Base-by-base conservation (phyloP, 805 yeast genomes). In the Candida dajiaensis region DNA sequence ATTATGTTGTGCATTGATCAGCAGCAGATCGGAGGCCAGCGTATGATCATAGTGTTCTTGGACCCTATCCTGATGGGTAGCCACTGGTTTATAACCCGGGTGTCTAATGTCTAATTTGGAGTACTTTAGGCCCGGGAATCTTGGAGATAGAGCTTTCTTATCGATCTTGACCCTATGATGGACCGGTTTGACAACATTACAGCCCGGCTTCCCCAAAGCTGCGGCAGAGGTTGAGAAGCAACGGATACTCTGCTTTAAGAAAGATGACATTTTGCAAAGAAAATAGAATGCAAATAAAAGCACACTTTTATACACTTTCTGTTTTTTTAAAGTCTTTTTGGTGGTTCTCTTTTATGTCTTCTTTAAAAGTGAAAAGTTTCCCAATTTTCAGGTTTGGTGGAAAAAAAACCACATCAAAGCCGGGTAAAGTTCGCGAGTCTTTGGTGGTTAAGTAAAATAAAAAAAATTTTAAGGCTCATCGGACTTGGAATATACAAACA, bases 101-200 rank as follows among this genome's bases (percentile, higher is more conserved):
- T 95, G 82, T 61, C 85, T 77, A 50, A 89, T 79, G 65, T 89
- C 96, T 58, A 80, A 78, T 54, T 83, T 81, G 25, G 83, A 78
- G 42, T 74, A 67, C 51, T 85, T 77, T 48, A 87, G 67, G 36
- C 80, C 85, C 44, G 85, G 80, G 65, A 82, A 85, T 50, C 83
- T 73, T 47, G 92, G 89, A 33, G 90, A 83, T 42, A 92, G 75
- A 45, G 78, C 77, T 35, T 80, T 69, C 65, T 94, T 94, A 58
- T 78, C 76, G 60, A 88, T 80, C 54, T 78, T 80, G 39, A 92
- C 86, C 49, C 79, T 75, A 67, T 94, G 99, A 65, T 94, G 99
- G 15, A 92, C 95, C 2, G 99, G 98, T 43, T 84, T 78, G 33
- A 88, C 90, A 43, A 87, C 76, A 36, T 95, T 84, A 64, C 76